These are phyloP conservation scores for Bipolaris sorokiniana DNA, from an alignment of 2,329 filamentous ascomycete species.

Conservation along the genomic window DNA sequence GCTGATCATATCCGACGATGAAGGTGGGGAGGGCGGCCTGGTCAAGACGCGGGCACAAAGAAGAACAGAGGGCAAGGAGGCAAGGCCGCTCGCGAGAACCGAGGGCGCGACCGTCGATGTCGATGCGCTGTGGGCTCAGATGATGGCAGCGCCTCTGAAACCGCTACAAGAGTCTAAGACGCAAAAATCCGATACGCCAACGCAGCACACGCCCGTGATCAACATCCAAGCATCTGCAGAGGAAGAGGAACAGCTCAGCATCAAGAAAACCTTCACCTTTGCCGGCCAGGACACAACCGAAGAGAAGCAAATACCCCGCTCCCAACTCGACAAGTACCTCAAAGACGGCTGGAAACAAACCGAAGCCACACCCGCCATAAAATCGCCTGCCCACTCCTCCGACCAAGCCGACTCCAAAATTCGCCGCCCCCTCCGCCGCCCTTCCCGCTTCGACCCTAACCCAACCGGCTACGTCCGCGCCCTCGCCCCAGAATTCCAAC, in stretches of 20 bases:
- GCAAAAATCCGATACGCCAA: slow-evolving; percentile 13
- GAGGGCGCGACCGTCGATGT: slow-evolving; percentile 73
- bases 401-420: slow-evolving; percentile 25
- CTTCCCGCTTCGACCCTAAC: slow-evolving; percentile 59
- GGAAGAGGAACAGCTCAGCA: slow-evolving; percentile 58
- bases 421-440: slow-evolving; percentile 49
- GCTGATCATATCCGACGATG: slow-evolving; percentile 44
- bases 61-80: slow-evolving; percentile 68
- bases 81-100: slow-evolving; percentile 58
- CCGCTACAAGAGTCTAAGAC: slow-evolving; percentile 28
- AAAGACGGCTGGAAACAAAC: slow-evolving; percentile 41
- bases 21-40: slow-evolving; percentile 63
- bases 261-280: slow-evolving; percentile 76
- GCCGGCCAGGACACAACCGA: slow-evolving; percentile 75
- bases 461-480: slow-evolving; percentile 55
- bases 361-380: slow-evolving; percentile 12
- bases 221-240: slow-evolving; percentile 18
- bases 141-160: slow-evolving; percentile 59
- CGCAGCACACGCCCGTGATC: slow-evolving; percentile 18
- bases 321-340: slow-evolving; percentile 37
- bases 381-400: slow-evolving; percentile 4
- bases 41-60: slow-evolving; percentile 76
- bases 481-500: slow-evolving; percentile 53
- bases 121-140: slow-evolving; percentile 72
- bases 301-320: slow-evolving; percentile 67